These are phyloP conservation scores for Stephanocyclus meneghinianus DNA, from an alignment of 352 stramenopile species.

Conservation along the genomic window DNA sequence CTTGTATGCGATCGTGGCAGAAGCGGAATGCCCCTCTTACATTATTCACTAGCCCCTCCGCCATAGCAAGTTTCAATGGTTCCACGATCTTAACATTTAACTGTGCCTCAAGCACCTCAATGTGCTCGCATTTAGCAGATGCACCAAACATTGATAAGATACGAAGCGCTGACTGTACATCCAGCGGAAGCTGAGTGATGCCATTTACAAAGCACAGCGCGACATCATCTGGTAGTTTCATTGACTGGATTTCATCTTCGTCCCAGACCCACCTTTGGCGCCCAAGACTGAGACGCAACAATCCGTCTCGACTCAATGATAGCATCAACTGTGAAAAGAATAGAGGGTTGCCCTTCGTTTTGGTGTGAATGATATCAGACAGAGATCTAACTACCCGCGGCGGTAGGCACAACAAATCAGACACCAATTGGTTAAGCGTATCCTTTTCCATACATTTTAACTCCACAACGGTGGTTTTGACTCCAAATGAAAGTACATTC, in stretches of 20 bases:
- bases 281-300: no score
- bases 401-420: conserved; percentile 3
- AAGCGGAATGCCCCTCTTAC: neutral
- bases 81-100: neutral
- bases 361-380: neutral
- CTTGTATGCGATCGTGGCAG: no score
- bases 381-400: neutral
- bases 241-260: neutral
- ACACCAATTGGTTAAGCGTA: neutral
- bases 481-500: neutral
- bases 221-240: neutral
- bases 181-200: neutral
- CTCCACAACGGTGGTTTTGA: neutral
- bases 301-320: neutral
- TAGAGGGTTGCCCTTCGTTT: neutral
- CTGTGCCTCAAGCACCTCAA: conserved; percentile 6
- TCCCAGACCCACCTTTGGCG: neutral
- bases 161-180: conserved; percentile 8
- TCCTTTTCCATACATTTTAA: conserved; percentile 6
- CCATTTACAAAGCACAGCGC: conserved; percentile 10
- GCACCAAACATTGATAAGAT: conserved; percentile 12
- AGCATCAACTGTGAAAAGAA: conserved; percentile 7
- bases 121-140: conserved; percentile 2
- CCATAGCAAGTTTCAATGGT: conserved; percentile 7
- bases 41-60: conserved; percentile 11